Conservation (phyloP, 1,284 basidiomycete species). For the Rhodotorula sp. region DNA sequence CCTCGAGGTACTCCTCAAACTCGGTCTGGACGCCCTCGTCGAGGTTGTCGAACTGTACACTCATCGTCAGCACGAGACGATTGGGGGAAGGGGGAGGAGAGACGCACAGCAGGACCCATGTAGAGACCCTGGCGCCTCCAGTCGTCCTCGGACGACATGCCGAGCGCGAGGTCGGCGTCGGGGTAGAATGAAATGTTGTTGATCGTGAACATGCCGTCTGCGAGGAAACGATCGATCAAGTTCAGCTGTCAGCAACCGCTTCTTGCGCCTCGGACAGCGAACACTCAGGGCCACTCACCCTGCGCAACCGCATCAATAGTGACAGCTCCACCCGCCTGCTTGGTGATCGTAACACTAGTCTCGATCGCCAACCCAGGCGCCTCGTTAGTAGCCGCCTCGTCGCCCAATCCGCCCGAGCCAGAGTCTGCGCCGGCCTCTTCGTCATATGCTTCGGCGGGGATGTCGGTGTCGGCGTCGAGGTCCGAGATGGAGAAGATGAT, state of each 20-base stretch:
- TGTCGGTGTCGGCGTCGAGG: conserved; percentile 55
- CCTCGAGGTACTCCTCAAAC: conserved; percentile 76
- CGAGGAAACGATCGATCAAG: too few species aligned
- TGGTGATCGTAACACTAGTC: conserved; percentile 76
- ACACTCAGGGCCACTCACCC: conserved; percentile 27
- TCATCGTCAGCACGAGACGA: neutral
- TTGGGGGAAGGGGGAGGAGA: neutral
- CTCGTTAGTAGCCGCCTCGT: conserved; percentile 34
- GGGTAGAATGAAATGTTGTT: conserved; percentile 88
- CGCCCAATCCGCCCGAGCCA: conserved; percentile 44
- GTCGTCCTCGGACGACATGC: conserved; percentile 82
- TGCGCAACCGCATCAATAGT: conserved; percentile 77
- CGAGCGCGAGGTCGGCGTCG: conserved; percentile 69
- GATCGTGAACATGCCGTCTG: conserved; percentile 75
- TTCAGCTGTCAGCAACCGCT: neutral
- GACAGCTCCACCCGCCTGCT: conserved; percentile 63
- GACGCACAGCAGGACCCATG: conserved; percentile 78
- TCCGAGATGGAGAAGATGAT: conserved; percentile 81
- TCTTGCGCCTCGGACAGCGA: too few species aligned
- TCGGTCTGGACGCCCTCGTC: conserved; percentile 82
- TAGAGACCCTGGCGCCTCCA: conserved; percentile 88
- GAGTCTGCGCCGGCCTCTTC: conserved; percentile 51
- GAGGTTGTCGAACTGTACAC: conserved; percentile 74
- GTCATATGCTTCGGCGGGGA: conserved; percentile 45
- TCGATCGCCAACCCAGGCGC: conserved; percentile 62